Conservation (phyloP, 139 green algal species). For the Bryopsis sp. region DNA sequence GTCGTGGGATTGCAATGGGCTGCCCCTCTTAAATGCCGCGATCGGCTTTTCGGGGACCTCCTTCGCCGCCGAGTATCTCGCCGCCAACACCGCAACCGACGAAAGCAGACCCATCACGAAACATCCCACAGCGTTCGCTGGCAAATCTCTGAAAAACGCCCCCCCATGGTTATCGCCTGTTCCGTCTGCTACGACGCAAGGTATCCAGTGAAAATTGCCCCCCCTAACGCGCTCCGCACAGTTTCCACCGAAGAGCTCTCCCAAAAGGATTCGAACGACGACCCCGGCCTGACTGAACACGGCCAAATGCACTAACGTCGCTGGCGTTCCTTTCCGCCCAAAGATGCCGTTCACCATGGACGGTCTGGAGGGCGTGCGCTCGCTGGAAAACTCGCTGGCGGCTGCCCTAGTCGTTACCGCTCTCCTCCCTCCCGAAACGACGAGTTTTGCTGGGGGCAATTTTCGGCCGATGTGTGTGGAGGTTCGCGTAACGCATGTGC, state of each 20-base stretch:
- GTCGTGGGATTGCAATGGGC: too few species aligned
- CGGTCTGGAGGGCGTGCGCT: too few species aligned
- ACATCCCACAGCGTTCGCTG: slow-evolving; percentile 58
- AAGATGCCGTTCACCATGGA: too few species aligned
- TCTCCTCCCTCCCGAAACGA: too few species aligned
- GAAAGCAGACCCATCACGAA: slow-evolving; percentile 65
- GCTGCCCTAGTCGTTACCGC: too few species aligned
- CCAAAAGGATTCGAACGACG: slow-evolving; percentile 25
- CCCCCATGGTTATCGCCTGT: slow-evolving; percentile 17
- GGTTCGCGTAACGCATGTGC: too few species aligned
- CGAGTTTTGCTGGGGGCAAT: too few species aligned
- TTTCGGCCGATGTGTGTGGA: too few species aligned
- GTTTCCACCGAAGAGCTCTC: slow-evolving; percentile 24
- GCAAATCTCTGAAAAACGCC: slow-evolving; percentile 62
- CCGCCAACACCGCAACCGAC: slow-evolving; percentile 22
- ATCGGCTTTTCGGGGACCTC: too few species aligned
- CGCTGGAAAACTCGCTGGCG: too few species aligned
- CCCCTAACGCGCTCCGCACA: slow-evolving; percentile 15
- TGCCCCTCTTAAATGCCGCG: too few species aligned
- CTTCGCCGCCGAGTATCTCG: background rate
- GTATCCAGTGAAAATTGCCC: slow-evolving; percentile 2
- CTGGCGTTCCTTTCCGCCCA: too few species aligned
- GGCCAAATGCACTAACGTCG: slow-evolving; percentile 25
- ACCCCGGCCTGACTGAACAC: slow-evolving; percentile 32
- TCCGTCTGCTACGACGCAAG: background rate